phyloP scores from a whole-genome alignment of 2,329 filamentous ascomycete species.

The Ascocoryne sarcoides region DNA sequence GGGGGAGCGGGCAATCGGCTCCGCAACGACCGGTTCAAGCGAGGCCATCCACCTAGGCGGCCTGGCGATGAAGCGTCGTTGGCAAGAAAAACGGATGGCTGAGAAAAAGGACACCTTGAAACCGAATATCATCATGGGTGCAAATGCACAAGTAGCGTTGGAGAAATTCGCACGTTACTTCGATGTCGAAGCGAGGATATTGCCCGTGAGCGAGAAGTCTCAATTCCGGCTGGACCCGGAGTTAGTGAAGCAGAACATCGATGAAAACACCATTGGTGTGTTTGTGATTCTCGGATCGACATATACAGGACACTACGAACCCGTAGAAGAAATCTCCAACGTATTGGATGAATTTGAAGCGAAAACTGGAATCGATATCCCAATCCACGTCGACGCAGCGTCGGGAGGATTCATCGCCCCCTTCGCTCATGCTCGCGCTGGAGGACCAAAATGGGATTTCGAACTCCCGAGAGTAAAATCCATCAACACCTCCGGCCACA shows the following conservation, averaged over 20 bases:
- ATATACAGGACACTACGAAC: slow-evolving; percentile 67
- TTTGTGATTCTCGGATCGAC: slow-evolving; percentile 65
- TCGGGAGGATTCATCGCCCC: slow-evolving; percentile 54
- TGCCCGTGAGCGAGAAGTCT: slow-evolving; percentile 53
- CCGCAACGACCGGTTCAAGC: slow-evolving; percentile 61
- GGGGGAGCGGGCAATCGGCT: slow-evolving; percentile 56
- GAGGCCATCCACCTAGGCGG: slow-evolving; percentile 65
- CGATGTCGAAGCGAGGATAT: slow-evolving; percentile 58
- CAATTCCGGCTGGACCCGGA: slow-evolving; percentile 54
- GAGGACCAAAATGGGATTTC: slow-evolving; percentile 54
- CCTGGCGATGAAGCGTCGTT: slow-evolving; percentile 65
- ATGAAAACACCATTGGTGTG: slow-evolving; percentile 70
- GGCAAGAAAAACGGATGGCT: slow-evolving; percentile 54
- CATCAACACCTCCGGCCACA: slow-evolving; percentile 59
- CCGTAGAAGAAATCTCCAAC: slow-evolving; percentile 57
- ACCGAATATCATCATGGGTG: slow-evolving; percentile 68
- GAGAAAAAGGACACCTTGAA: slow-evolving; percentile 53
- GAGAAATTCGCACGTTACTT: slow-evolving; percentile 70
- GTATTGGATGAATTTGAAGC: slow-evolving; percentile 55
- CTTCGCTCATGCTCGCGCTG: slow-evolving; percentile 47
- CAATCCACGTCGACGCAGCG: slow-evolving; percentile 58
- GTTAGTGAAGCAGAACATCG: slow-evolving; percentile 56
- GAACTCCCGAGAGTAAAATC: slow-evolving; percentile 52
- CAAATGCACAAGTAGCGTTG: slow-evolving; percentile 63
- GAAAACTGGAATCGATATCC: slow-evolving; percentile 53